These are phyloP conservation scores for Schizothecium vesticola DNA, from an alignment of 495 filamentous ascomycete genomes.

Conservation along the genomic window DNA sequence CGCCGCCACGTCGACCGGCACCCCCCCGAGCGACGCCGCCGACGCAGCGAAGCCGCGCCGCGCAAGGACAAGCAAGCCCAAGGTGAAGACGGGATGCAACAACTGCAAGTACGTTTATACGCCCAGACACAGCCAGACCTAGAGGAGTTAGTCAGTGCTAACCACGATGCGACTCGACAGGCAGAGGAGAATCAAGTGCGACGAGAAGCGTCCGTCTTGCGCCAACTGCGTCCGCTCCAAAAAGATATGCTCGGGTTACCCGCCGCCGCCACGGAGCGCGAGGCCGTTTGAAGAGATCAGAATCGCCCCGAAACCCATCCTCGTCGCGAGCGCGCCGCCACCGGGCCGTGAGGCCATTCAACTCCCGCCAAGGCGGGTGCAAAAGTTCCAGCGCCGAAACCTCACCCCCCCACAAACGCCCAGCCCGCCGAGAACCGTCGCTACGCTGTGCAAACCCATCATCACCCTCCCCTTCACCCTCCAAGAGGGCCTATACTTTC, in stretches of 20 bases:
- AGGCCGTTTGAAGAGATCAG: constrained; percentile 36
- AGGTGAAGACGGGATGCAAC: constrained; percentile 51
- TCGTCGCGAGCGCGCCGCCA: constrained; percentile 15
- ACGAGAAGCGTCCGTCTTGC: constrained; percentile 56
- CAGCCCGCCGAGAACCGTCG: neutral
- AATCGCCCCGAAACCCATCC: constrained; percentile 42
- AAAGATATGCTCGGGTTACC: constrained; percentile 47
- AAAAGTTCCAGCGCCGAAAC: constrained; percentile 24
- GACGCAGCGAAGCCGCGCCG: constrained; percentile 30
- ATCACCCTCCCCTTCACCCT: constrained; percentile 32
- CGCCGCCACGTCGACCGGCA: neutral
- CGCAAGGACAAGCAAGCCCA: constrained; percentile 42
- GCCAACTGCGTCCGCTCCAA: constrained; percentile 50
- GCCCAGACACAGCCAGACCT: neutral
- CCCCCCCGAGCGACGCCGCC: neutral
- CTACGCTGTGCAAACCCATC: constrained; percentile 31
- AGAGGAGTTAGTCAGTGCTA: neutral
- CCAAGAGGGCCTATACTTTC: constrained; percentile 52
- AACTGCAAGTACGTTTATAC: constrained; percentile 47
- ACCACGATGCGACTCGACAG: constrained; percentile 25
- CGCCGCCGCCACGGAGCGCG: constrained; percentile 40
- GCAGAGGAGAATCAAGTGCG: constrained; percentile 61
- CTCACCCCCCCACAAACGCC: constrained; percentile 36
- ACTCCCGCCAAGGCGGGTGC: constrained; percentile 22
- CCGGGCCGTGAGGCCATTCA: constrained; percentile 21